Evolutionary conservation across 768 basidiomycete species (phyloP).

Genomic region (Candolleomyces efflorescens): DNA sequence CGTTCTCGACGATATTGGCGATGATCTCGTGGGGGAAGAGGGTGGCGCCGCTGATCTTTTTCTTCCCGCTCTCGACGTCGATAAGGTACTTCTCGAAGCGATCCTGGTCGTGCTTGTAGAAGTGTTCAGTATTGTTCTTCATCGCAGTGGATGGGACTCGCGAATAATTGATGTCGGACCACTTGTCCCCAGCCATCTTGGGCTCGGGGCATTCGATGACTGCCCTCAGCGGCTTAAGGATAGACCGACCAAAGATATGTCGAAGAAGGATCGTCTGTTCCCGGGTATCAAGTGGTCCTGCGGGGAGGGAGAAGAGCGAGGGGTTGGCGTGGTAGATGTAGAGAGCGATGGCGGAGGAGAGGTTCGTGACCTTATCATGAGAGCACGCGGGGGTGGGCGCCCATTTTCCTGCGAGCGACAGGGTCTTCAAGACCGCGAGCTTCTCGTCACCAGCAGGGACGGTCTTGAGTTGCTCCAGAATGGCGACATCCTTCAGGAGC

Average conservation of each 20-base stretch:
- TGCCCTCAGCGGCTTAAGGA: constrained; percentile 54
- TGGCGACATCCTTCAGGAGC: constrained; percentile 43
- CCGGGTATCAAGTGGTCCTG: constrained; percentile 19
- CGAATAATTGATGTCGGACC: constrained; percentile 53
- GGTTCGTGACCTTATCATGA: constrained; percentile 62
- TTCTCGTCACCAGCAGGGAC: constrained; percentile 29
- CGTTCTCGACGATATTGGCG: constrained; percentile 25
- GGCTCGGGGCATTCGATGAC: constrained; percentile 47
- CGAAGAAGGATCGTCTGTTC: constrained; percentile 42
- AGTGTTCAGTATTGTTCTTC: constrained; percentile 49
- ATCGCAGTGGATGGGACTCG: constrained; percentile 63
- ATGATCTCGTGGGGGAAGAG: constrained; percentile 63
- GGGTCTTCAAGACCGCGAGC: constrained; percentile 29
- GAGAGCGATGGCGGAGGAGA: constrained; percentile 57
- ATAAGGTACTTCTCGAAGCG: constrained; percentile 57
- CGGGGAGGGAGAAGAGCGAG: constrained; percentile 24
- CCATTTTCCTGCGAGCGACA: constrained; percentile 68
- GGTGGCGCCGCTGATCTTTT: constrained; percentile 60
- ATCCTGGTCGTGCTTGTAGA: constrained; percentile 53
- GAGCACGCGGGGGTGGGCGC: constrained; percentile 55
- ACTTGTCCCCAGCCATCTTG: constrained; percentile 56
- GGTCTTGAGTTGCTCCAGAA: constrained; percentile 31
- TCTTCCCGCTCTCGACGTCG: constrained; percentile 51
- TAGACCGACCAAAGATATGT: constrained; percentile 52
- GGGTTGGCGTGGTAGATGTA: constrained; percentile 42